Evolutionary conservation across 2,329 filamentous ascomycete species (phyloP), one percentile per base, ranked within the genome.

Genomic region (Cladorrhinum sp.): DNA sequence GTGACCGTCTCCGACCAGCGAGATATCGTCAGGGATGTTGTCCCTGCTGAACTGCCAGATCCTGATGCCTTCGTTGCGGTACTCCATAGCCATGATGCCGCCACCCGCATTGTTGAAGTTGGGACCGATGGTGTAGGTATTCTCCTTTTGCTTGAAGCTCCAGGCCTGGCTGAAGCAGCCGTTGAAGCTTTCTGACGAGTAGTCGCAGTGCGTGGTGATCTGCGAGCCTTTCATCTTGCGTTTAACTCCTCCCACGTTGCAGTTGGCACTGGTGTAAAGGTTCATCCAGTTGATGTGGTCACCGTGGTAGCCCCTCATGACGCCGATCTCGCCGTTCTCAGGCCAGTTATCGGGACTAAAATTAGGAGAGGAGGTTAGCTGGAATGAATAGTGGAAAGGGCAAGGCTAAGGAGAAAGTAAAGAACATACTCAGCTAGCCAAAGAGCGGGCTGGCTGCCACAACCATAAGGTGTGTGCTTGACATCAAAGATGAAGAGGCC

Each of bases 401-500:
- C 32, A 18, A 45, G 13, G 50, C 22, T 9, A 27, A 10, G 23
- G 9, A 23, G 12, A n/a, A 20, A 20, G 23, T 18, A 9, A 32
- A 20, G n/a, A 25, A 59, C 64, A 5, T 51, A 68, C 65, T 90
- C 87, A 0, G 79, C 78, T 6, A 90, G 76, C 87, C 87, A 90
- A 10, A 90, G 78, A 0, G 87, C 81, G 1, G 85, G 84, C 87
- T 84, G 89, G 22, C 81, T 85, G 2, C 79, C 85, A 68, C 86
- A 89, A 48, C 85, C 86, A 66, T 78, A 83, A 0, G 86, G 86
- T 0, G 82, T 83, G 72, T 88, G 86, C 62, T 81, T 78, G 64
- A 89, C 77, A 68, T 89, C 85, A 67, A 89, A 89, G 67, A 89
- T 75, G 73, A 88, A 89, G n/a, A 89, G 80, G 0, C 86, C 86